These are phyloP conservation scores for Amesomyces nigricolor DNA, from an alignment of 2,329 filamentous ascomycete species.

Conservation along the genomic window DNA sequence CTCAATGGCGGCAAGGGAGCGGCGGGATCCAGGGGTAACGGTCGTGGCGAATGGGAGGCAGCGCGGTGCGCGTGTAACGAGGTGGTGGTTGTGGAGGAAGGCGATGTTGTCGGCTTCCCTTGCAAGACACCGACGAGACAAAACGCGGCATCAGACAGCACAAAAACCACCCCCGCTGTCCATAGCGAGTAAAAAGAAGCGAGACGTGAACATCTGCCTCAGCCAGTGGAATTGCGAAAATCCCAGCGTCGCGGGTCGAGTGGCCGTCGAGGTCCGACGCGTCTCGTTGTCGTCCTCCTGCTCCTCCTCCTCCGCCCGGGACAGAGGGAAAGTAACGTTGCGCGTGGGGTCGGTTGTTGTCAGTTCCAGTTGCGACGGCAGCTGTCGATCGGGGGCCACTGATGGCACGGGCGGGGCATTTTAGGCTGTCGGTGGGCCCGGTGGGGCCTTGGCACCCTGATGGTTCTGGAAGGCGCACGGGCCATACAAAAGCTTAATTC, in stretches of 20 bases:
- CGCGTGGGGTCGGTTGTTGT: conserved; percentile 13
- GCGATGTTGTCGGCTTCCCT: background rate
- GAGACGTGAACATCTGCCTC: conserved; percentile 8
- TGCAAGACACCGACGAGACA: background rate
- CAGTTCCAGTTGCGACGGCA: conserved; percentile 11
- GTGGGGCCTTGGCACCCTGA: background rate
- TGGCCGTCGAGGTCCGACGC: conserved; percentile 2
- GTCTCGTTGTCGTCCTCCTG: background rate
- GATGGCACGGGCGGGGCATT: conserved; percentile 1
- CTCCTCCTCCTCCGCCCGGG: background rate
- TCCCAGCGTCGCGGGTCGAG: background rate
- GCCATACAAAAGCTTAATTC: conserved; percentile 17
- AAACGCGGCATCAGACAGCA: background rate
- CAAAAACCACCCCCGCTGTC: background rate
- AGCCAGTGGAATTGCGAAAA: conserved; percentile 2
- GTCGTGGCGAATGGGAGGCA: conserved; percentile 10
- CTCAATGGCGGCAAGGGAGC: conserved; percentile 10
- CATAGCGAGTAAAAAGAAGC: background rate
- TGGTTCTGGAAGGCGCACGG: conserved; percentile 9
- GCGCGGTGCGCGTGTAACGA: conserved; percentile 16
- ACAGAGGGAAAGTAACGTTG: conserved; percentile 25
- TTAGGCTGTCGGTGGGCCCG: background rate
- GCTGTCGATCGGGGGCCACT: conserved; percentile 11
- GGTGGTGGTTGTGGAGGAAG: background rate
- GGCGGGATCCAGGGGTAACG: conserved; percentile 13